Evolutionary conservation across 257 asterid genomes (phyloP), one percentile per base, ranked within the genome.

Genomic region (Fraxinus pennsylvanica): DNA sequence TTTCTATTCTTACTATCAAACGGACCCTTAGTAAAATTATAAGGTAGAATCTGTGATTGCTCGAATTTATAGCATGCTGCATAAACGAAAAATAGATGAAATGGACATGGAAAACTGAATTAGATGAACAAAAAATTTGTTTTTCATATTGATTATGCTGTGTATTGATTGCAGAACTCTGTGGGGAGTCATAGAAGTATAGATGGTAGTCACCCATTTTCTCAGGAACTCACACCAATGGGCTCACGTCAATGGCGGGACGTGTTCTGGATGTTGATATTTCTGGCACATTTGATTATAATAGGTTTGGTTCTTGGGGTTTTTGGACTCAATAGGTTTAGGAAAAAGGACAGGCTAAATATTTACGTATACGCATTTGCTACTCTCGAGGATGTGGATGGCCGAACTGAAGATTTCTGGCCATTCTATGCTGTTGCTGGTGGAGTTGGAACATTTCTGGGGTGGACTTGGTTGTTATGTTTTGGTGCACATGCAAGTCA

Each of bases 331-430:
- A 95, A 95, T 84, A 92, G 99, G 77, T 95, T 90, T 79, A 87
- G 81, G 90, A 84, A 84, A 82, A 84, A 88, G 75, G 97, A 95
- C 81, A 90, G 99, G 91, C 92, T 95, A 73, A 90, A 93, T 79
- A 95, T 95, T 32, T 96, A 90, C 80, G 86, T 73, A 83, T 91
- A 84, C 76, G 90, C 94, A 17, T 82, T 86, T 85, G 87, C 89
- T 73, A 87, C 84, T 90, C 94, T 90, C 27, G 97, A 89, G 84
- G 90, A 91, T 73, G 88, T 87, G 77, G 86, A 86, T 68, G 97
- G 97, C 75, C 86, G 89, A 77, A 95, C 99, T 1, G 99, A 95
- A 86, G 98, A 95, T 78, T 93, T 83, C 79, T 95, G 97, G 98
- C 96, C 94, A 47, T 79, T 93, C 76, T 95, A 91, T 70, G 96